Conservation (phyloP, 371 early-diverging fungal genomes). For the Mucor piriformis region DNA sequence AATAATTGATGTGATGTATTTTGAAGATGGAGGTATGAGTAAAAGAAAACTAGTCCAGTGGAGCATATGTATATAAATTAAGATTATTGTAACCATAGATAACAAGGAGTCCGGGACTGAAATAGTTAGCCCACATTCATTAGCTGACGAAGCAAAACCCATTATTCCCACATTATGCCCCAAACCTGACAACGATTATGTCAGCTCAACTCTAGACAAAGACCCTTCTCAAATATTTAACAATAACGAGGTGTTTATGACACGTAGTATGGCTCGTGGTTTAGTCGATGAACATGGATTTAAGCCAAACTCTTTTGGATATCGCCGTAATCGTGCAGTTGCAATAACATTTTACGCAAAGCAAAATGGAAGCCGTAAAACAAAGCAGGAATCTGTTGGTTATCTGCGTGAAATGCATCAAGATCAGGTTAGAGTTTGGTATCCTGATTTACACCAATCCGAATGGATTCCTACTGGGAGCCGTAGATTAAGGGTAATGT, state of each 20-base stretch:
- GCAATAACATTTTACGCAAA: constrained; percentile 34
- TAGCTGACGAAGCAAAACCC: neutral
- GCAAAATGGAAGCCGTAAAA: constrained; percentile 3
- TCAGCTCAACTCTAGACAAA: constrained; percentile 35
- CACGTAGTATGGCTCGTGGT: constrained; percentile 53
- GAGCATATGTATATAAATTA: neutral
- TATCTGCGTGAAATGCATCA: constrained; percentile 39
- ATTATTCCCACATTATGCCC: neutral
- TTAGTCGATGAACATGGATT: constrained; percentile 49
- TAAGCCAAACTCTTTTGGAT: constrained; percentile 54
- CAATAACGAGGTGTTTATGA: constrained; percentile 58
- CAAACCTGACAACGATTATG: constrained; percentile 29
- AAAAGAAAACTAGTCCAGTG: neutral
- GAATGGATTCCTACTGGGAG: constrained; percentile 46
- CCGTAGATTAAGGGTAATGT: constrained; percentile 38
- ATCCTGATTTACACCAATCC: constrained; percentile 33
- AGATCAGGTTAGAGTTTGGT: constrained; percentile 42
- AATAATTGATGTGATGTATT: neutral
- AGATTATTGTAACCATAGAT: too few relatives aligned
- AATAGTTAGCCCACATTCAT: neutral
- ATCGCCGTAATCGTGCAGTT: constrained; percentile 51
- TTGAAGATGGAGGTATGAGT: neutral
- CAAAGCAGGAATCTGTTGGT: constrained; percentile 32
- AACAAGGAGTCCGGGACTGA: too few relatives aligned
- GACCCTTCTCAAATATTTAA: constrained; percentile 50